These are phyloP conservation scores for Cryptosporidium ubiquitum DNA, from an alignment of 169 alveolate genomes.

Conservation along the genomic window DNA sequence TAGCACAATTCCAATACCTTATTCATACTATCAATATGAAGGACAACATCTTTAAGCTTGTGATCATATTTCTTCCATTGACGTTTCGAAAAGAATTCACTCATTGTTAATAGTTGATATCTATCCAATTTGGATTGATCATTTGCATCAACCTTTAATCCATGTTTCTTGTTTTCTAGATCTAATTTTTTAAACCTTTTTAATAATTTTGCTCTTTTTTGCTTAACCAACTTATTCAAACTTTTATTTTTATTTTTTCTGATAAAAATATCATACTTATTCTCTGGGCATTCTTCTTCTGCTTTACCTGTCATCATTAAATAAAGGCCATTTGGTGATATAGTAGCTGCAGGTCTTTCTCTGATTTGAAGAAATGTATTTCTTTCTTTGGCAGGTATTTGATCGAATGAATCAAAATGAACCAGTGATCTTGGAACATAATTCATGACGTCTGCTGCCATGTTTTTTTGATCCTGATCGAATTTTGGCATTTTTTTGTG, in stretches of 20 bases:
- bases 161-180: constrained; percentile 37
- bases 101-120: constrained; percentile 44
- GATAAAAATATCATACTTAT: constrained; percentile 55
- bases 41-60: constrained; percentile 47
- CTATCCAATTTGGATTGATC: constrained; percentile 55
- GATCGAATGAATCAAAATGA: constrained; percentile 21
- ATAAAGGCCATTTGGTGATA: constrained; percentile 69
- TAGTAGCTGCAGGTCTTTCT: constrained; percentile 72
- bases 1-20: constrained; percentile 30
- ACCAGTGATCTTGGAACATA: constrained; percentile 60
- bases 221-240: constrained; percentile 18
- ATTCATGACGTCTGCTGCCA: constrained; percentile 18
- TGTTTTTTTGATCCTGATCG: not conserved
- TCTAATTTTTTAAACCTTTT: constrained; percentile 47
- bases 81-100: constrained; percentile 38
- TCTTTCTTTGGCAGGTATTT: constrained; percentile 37
- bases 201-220: not conserved
- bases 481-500: constrained; percentile 59
- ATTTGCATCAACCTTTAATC: constrained; percentile 26
- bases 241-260: constrained; percentile 11
- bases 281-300: constrained; percentile 46
- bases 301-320: constrained; percentile 29
- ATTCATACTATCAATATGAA: constrained; percentile 57
- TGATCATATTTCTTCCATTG: constrained; percentile 56
- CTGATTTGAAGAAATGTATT: constrained; percentile 35